Percentiles rank a stretch among this genome's conserved stretches.
phyloP scores from a whole-genome alignment of 768 basidiomycete genomes.

The Amylocystis lapponica region DNA sequence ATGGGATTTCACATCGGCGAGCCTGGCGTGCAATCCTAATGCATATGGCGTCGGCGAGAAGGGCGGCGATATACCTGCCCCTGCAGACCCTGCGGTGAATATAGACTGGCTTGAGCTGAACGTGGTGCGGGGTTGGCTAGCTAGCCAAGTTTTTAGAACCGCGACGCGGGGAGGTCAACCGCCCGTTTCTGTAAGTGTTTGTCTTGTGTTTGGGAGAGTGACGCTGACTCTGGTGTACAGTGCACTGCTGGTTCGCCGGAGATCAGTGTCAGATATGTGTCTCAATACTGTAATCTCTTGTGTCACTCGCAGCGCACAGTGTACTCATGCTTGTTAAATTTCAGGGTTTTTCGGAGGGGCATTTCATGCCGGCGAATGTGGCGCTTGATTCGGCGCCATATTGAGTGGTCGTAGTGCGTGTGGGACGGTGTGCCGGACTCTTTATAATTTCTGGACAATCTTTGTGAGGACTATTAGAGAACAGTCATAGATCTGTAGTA shows the following conservation, averaged over 20 bases:
- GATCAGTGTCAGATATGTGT: conserved; percentile 44
- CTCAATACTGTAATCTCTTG: conserved; percentile 47
- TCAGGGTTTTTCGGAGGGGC: too few species aligned
- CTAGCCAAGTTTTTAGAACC: conserved; percentile 44
- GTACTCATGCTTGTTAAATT: too few species aligned
- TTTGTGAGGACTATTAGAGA: too few species aligned
- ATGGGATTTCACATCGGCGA: conserved; percentile 29
- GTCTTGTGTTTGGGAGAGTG: neutral
- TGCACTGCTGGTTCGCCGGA: conserved; percentile 32
- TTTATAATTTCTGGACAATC: too few species aligned
- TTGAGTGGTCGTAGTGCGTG: too few species aligned
- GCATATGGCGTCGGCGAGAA: conserved; percentile 23
- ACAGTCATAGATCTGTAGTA: too few species aligned
- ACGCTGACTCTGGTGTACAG: conserved; percentile 3
- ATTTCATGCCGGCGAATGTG: too few species aligned
- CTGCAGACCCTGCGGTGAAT: conserved; percentile 27
- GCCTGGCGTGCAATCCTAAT: conserved; percentile 8
- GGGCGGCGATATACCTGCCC: conserved; percentile 22
- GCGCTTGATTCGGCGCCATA: too few species aligned
- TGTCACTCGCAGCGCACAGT: too few species aligned
- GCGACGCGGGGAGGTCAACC: conserved; percentile 51
- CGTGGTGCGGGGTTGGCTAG: conserved; percentile 42
- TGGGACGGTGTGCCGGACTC: too few species aligned
- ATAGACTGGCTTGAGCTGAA: conserved; percentile 53
- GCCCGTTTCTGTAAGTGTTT: conserved; percentile 38